These are phyloP conservation scores for Pichiaceae sp. DNA, from an alignment of 1,139 yeast species.

Conservation along the genomic window DNA sequence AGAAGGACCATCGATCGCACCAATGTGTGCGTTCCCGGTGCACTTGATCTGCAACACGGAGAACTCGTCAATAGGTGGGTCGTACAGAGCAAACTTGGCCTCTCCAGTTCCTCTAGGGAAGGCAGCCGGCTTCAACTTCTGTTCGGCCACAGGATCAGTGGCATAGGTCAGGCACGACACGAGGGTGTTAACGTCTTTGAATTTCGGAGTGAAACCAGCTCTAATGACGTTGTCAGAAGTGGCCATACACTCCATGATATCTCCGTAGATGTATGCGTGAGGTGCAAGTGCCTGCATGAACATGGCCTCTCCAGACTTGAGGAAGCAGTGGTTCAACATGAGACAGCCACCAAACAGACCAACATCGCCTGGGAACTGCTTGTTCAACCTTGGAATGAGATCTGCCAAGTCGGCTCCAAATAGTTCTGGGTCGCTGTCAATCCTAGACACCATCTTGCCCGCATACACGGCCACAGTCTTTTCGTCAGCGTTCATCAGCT, in stretches of 20 bases:
- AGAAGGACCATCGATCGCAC: conserved; percentile 77
- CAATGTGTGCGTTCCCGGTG: conserved; percentile 32
- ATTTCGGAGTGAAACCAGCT: conserved; percentile 97
- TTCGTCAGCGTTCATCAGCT: conserved; percentile 74
- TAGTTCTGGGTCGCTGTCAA: conserved; percentile 41
- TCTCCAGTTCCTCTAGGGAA: conserved; percentile 64
- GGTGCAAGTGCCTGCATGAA: conserved; percentile 96
- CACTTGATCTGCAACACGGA: conserved; percentile 72
- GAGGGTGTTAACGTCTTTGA: conserved; percentile 85
- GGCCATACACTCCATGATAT: conserved; percentile 98
- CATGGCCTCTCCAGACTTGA: conserved; percentile 93
- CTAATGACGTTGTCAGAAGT: conserved; percentile 97
- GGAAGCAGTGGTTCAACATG: conserved; percentile 76
- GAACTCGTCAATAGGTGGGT: conserved; percentile 96
- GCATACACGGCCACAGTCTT: conserved; percentile 47
- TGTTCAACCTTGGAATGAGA: conserved; percentile 65
- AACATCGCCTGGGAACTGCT: conserved; percentile 86
- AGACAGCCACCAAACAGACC: conserved; percentile 96
- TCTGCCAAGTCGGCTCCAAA: conserved; percentile 54
- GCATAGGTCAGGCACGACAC: conserved; percentile 88
- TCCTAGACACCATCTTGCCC: conserved; percentile 51
- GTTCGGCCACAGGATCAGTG: conserved; percentile 83
- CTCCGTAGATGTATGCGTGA: conserved; percentile 95
- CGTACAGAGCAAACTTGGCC: conserved; percentile 60
- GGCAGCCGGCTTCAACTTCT: conserved; percentile 67